phyloP scores from a whole-genome alignment of 352 stramenopile genomes.

The Phytophthora pistaciae region DNA sequence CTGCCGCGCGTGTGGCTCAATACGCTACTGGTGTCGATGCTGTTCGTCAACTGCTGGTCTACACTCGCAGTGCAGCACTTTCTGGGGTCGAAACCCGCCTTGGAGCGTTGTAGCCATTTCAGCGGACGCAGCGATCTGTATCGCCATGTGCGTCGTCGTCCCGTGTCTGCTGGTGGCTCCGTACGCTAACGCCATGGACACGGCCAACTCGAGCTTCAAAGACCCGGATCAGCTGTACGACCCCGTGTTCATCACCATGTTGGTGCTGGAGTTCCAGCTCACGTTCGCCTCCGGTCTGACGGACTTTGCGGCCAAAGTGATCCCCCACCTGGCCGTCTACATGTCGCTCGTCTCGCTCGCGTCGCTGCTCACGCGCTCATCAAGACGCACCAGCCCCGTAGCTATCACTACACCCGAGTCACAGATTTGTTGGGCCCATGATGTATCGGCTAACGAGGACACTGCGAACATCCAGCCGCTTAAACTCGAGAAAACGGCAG shows the following conservation, averaged over 20 bases:
- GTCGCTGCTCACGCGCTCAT: not conserved
- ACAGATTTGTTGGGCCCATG: not conserved
- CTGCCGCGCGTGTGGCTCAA: slow-evolving; percentile 31
- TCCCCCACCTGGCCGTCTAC: slow-evolving; percentile 8
- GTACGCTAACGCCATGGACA: slow-evolving; percentile 9
- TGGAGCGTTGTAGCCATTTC: slow-evolving; percentile 10
- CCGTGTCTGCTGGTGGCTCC: slow-evolving; percentile 1
- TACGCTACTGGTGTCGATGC: slow-evolving; percentile 20
- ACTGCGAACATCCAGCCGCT: not conserved
- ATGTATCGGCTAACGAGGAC: not conserved
- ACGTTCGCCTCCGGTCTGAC: slow-evolving; percentile 5
- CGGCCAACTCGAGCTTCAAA: slow-evolving; percentile 5
- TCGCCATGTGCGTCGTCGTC: slow-evolving; percentile 12
- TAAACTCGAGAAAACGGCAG: not conserved
- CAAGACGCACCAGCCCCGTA: not conserved
- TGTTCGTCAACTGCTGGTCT: slow-evolving; percentile 55
- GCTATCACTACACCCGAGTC: not conserved
- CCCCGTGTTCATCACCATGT: slow-evolving; percentile 1
- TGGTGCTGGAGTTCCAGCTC: slow-evolving; percentile 7
- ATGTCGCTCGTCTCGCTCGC: slow-evolving; percentile 5
- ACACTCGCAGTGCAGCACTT: slow-evolving; percentile 61
- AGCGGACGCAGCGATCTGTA: slow-evolving; percentile 8
- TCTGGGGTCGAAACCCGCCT: slow-evolving; percentile 3
- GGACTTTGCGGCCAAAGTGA: slow-evolving; percentile 5
- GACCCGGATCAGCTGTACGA: slow-evolving; percentile 8